phyloP scores from a whole-genome alignment of 306 rosid genomes.

The Medicago ruthenica region DNA sequence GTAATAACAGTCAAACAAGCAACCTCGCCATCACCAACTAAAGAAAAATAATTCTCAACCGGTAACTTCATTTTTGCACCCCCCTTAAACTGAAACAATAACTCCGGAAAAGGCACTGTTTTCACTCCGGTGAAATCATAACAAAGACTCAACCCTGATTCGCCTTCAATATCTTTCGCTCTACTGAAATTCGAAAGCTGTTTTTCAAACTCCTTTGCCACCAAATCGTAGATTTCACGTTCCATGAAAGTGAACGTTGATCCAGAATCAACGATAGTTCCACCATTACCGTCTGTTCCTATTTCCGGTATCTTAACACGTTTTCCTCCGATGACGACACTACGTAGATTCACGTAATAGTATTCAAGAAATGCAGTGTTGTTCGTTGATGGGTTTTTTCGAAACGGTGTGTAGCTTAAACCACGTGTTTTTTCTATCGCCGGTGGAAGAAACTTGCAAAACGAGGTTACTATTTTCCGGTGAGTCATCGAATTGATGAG shows the following conservation, averaged over 20 bases:
- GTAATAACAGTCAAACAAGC: conserved; percentile 71
- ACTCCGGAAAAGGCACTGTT: conserved; percentile 55
- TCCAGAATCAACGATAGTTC: conserved; percentile 87
- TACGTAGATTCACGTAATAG: conserved; percentile 68
- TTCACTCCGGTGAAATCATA: conserved; percentile 51
- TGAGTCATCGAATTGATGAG: conserved; percentile 73
- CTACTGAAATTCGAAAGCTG: conserved; percentile 66
- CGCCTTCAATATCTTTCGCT: conserved; percentile 57
- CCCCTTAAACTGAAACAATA: conserved; percentile 74
- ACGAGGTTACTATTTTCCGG: conserved; percentile 67
- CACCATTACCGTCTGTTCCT: conserved; percentile 68
- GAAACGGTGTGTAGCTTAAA: conserved; percentile 75
- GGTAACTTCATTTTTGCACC: conserved; percentile 83
- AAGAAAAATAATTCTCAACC: conserved; percentile 60
- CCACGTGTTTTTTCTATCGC: conserved; percentile 35
- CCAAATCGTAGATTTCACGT: conserved; percentile 54
- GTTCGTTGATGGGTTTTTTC: conserved; percentile 48
- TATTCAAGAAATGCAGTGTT: conserved; percentile 58
- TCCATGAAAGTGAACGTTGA: conserved; percentile 86
- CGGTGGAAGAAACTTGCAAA: conserved; percentile 50
- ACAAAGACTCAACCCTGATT: conserved; percentile 74
- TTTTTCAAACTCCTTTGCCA: conserved; percentile 58
- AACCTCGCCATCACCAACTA: conserved; percentile 45
- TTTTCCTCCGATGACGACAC: conserved; percentile 60
- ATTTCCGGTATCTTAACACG: conserved; percentile 70